Evolutionary conservation across 257 asterid species (phyloP), one percentile per base, ranked within the genome.

Genomic region (Solanum dulcamara): DNA sequence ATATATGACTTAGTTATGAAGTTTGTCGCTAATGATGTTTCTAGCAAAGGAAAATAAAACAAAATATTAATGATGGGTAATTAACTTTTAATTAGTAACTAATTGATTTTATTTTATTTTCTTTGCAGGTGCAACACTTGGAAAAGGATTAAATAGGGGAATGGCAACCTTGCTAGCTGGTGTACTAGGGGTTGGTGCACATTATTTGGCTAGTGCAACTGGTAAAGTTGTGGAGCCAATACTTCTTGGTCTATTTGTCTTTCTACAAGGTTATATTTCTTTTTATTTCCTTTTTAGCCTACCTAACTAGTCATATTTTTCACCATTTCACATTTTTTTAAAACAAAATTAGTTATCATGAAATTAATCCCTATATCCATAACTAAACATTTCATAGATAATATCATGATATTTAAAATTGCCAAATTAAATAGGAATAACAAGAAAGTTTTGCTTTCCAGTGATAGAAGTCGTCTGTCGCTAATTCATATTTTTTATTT

Each of bases 121-220:
- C n/a, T 66, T 66, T 66, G n/a, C 84, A 94, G 98, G 98, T 26
- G 96, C 96, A 24, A 94, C 98, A 26, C 91, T 94, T 32, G 96
- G 94, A 22, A 94, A 93, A 90, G 96, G 96, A 14, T 50, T 94
- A 15, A 94, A 94, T 81, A 90, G 98, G 86, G 97, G 93, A 68
- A 32, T 94, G 84, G 98, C 95, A 32, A 94, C 97, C 15, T 84
- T 94, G 40, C 83, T 88, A 60, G 98, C 93, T 6, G 93, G 97
- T 86, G 96, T 85, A 30, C 86, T 94, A 79, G 97, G 96, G 22
- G 87, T 94, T 74, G 98, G 96, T 85, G 96, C 94, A 53, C 92
- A 92, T 83, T 89, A 90, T 64, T 91, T 94, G 83, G 94, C 98
- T 24, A 86, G 80, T 82, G 85, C 86, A 24, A 85, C 90, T 8